Evolutionary conservation across 805 yeast genomes (phyloP).

Genomic region (Huiozyma naganishii): DNA sequence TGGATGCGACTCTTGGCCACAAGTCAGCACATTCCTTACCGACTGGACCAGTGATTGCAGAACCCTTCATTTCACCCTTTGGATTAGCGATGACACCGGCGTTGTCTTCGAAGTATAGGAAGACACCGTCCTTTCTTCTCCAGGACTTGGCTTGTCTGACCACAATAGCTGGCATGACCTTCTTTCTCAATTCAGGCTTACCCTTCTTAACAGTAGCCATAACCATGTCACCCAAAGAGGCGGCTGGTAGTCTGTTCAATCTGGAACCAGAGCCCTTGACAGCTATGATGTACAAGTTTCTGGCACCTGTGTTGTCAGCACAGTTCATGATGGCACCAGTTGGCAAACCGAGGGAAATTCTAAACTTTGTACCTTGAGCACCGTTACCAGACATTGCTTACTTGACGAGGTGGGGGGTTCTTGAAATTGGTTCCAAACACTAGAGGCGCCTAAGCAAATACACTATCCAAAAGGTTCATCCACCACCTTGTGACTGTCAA

Average conservation of each 20-base stretch:
- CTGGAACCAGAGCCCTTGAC: conserved; percentile 99
- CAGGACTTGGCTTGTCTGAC: conserved; percentile 98
- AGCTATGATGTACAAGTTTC: conserved; percentile 96
- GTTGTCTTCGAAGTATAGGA: conserved; percentile 98
- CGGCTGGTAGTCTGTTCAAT: conserved; percentile 99
- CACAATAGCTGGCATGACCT: conserved; percentile 99
- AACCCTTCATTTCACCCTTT: conserved; percentile 99
- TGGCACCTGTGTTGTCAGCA: conserved; percentile 99
- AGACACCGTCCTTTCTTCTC: conserved; percentile 99
- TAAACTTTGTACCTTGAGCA: conserved; percentile 99
- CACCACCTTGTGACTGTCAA: too few species aligned
- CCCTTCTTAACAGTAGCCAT: conserved; percentile 99
- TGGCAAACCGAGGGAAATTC: conserved; percentile 99
- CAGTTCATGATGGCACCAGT: conserved; percentile 99
- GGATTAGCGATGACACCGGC: conserved; percentile 99
- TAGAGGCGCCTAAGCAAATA: too few species aligned
- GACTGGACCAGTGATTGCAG: conserved; percentile 99
- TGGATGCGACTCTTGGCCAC: conserved; percentile 99
- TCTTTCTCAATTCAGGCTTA: conserved; percentile 99
- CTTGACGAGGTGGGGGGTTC: conserved; percentile 22
- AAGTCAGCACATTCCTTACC: conserved; percentile 99
- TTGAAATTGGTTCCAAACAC: background rate
- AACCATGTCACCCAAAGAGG: conserved; percentile 99
- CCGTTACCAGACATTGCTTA: conserved; percentile 69
- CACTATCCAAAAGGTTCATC: too few species aligned